Evolutionary conservation across 2,329 filamentous ascomycete genomes (phyloP).

Genomic region (Pseudocercospora ulei): DNA sequence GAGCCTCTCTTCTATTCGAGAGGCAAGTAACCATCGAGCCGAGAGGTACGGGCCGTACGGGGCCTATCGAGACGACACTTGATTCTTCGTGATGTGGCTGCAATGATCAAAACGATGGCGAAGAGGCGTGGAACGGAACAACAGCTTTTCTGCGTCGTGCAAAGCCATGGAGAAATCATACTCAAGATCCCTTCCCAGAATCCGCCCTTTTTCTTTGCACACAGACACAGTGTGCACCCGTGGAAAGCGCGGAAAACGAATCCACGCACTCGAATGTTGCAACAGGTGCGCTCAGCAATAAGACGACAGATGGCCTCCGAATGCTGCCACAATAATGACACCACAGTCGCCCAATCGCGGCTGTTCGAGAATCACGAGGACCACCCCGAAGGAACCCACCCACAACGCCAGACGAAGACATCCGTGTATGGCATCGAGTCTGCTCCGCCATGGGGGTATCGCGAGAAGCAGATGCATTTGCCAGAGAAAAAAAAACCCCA

Average conservation of each 20-base stretch:
- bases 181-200: slow-evolving; percentile 19
- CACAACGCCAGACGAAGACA: slow-evolving; percentile 12
- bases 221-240: slow-evolving; percentile 3
- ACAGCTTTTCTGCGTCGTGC: slow-evolving; percentile 13
- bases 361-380: slow-evolving; percentile 13
- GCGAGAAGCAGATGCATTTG: slow-evolving; percentile 14
- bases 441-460: slow-evolving; percentile 15
- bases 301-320: slow-evolving; percentile 12
- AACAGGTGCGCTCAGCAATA: slow-evolving; percentile 7
- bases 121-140: slow-evolving; percentile 4
- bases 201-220: slow-evolving; percentile 13
- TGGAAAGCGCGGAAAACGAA: slow-evolving; percentile 6
- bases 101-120: background rate
- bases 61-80: background rate
- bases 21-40: too few species aligned
- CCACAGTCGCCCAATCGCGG: slow-evolving; percentile 14
- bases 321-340: slow-evolving; percentile 16
- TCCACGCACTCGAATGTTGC: slow-evolving; percentile 3
- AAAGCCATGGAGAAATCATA: slow-evolving; percentile 10
- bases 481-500: too few species aligned
- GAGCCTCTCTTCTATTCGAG: too few species aligned
- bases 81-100: background rate
- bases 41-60: too few species aligned
- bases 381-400: slow-evolving; percentile 12
- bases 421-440: slow-evolving; percentile 13